Evolutionary conservation across 2,329 filamentous ascomycete genomes (phyloP), one percentile per base, ranked within the genome.

Genomic region (Trichoderma asperellum): DNA sequence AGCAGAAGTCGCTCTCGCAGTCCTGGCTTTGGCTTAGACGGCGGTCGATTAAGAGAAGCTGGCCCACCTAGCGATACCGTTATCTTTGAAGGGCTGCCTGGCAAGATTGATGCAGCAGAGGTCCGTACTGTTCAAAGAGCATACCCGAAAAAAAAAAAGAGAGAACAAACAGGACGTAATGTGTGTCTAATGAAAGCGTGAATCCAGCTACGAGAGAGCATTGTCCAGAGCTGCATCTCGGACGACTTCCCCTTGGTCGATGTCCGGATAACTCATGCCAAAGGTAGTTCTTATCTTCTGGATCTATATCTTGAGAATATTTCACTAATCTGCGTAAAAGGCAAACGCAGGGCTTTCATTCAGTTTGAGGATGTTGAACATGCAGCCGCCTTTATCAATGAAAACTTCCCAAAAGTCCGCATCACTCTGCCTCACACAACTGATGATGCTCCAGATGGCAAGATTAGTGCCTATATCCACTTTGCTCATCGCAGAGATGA

Each of bases 41-140:
- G 81, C 34, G 81, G 81, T 60, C 75, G 73, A 69, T 37, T 58
- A 34, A 77, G 76, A 64, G 79, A 81, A 55, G 79, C 81, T 35
- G 81, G 81, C 58, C 74, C 73, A 68, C 84, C 84, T 37, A 85
- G 80, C 72, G 81, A 85, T 71, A 86, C 84, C 40, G 80, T 88
- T 63, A 86, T 88, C 65, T 78, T 88, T 55, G 86, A 88, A 74
- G 85, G 85, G 66, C 73, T 88, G 68, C 84, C 85, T 37, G 75
- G 79, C 69, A 82, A 82, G 68, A 79, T 86, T 70, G 83, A 83
- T 70, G 79, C 84, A 76, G 80, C 81, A 76, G 84, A 87, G 79
- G 85, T 87, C 82, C 78, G 84, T 77, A 73, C 72, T n/a, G 2
- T 43, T 12, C 11, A 10, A 10, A 27, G 16, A 35, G 5, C n/a